Base-by-base conservation (phyloP, 2,329 filamentous ascomycete genomes). In the Tolypocladium ophioglossoides region DNA sequence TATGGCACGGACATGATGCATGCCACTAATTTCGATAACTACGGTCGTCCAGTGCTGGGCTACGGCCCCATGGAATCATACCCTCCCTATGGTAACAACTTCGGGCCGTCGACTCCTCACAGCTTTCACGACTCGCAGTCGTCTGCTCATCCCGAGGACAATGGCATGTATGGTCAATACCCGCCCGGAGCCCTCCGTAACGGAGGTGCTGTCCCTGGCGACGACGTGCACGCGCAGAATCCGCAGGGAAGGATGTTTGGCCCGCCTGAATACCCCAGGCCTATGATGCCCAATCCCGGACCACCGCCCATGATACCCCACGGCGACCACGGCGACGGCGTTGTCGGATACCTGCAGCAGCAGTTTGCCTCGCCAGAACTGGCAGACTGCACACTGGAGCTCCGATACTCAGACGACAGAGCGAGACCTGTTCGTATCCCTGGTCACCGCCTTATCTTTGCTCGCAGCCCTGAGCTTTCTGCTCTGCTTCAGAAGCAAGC, bases 61-160 rank as follows among this genome's bases (percentile, higher is more conserved):
- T 72, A 66, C 53, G 65, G 63, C 10, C 68, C 66, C 9, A 58
- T 66, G 52, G 70, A 74, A 35, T 60, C 70, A 10, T 69, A 69
- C 54, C 62, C 59, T 46, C 60, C 62, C 6, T 64, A 68, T 55
- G 64, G 63, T 27, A 68, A 66, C 58, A 71, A 68, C 58, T 78
- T 79, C 62, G 77, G 76, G 3, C 78, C 80, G 2, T 75, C 77
- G 1, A 82, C 80, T 2, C 78, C 80, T 4, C 80, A 80, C 57
- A 84, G 80, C 65, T 82, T 82, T 61, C 82, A 83, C 54, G 81
- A 77, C 38, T 84, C 82, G 2, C 82, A 83, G 56, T 75, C 79
- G 38, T 82, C 81, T 2, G 72, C 68, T 6, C 74, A 75, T 46
- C 72, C 69, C 18, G 76, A 75, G 40, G 75, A 78, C 14, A 71